Evolutionary conservation across 1,284 basidiomycete genomes (phyloP), one percentile per base, ranked within the genome.

Genomic region (Afroboletus lepidellus): DNA sequence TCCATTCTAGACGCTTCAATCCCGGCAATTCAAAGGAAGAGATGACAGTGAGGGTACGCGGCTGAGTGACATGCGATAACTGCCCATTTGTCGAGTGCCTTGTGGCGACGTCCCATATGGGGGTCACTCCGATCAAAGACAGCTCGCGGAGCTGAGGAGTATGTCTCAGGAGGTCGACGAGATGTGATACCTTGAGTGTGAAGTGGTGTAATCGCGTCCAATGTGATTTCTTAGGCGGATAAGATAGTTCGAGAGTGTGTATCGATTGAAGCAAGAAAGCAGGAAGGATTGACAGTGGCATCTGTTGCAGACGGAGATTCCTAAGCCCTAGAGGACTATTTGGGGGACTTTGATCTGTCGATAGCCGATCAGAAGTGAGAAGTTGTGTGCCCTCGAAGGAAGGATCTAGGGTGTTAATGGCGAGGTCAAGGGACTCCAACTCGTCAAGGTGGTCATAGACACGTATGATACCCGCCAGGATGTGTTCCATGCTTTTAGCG

Each of bases 141-240:
- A 81, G 65, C 32, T 74, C 69, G 57, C 75, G 70, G 11, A 79
- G 61, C 41, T 63, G 64, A 29, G 73, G 70, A 2, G 74, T 71
- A 20, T 69, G 64, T 37, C 58, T 61, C 39, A 79, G 59, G 45
- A 77, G 69, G 36, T 60, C 62, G 47, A 64, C 59, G 20, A 78
- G 66, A 27, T 69, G 56, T 8, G 72, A 75, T 61, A 77, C 64
- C 52, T 66, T 71, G 55, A 73, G 51, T 23, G 63, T 54, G 53
- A 66, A 63, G 37, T 58, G 54, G 29, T 64, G 55, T 32, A 56
- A 56, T 45, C 62, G 60, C 12, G 59, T 49, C 3, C 39, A 39
- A 27, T 60, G 49, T 18, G 48, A 54, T 56, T 61, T 72, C 58
- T 62, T 66, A 25, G 66, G 68, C 3, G 69, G 62, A 50, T 69